Percentiles rank a stretch among this genome's conserved stretches.
phyloP scores from a whole-genome alignment of 768 basidiomycete species.

The Daedalea quercina region DNA sequence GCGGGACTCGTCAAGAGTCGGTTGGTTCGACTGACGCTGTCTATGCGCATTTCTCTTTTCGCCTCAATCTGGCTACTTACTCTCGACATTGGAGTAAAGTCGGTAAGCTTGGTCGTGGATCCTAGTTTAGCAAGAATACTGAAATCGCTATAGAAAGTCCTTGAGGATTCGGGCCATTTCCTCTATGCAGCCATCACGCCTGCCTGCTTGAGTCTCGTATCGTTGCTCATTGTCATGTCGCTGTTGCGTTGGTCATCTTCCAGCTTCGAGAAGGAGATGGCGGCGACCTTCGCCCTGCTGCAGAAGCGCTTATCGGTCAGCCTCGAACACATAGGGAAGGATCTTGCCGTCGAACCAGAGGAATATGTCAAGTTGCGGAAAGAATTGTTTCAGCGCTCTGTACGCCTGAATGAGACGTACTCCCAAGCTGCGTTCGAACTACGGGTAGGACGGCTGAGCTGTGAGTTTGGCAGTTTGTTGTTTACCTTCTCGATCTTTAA shows the following conservation, averaged over 20 bases:
- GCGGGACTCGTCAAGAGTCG: slow-evolving; percentile 38
- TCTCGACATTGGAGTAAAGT: slow-evolving; percentile 23
- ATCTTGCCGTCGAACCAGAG: slow-evolving; percentile 7
- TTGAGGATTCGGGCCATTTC: slow-evolving; percentile 25
- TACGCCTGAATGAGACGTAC: slow-evolving; percentile 34
- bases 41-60: slow-evolving; percentile 41
- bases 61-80: slow-evolving; percentile 42
- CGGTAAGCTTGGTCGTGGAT: slow-evolving; percentile 21
- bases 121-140: background rate
- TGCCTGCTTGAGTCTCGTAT: slow-evolving; percentile 30
- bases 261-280: slow-evolving; percentile 35
- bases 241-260: slow-evolving; percentile 36
- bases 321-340: slow-evolving; percentile 18
- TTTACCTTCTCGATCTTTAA: background rate
- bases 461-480: slow-evolving; percentile 22
- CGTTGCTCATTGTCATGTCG: slow-evolving; percentile 31
- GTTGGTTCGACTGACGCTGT: slow-evolving; percentile 35
- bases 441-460: slow-evolving; percentile 35
- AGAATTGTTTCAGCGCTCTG: slow-evolving; percentile 28
- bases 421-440: slow-evolving; percentile 41
- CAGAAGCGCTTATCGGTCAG: slow-evolving; percentile 27
- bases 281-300: slow-evolving; percentile 27
- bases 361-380: slow-evolving; percentile 16
- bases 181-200: slow-evolving; percentile 36
- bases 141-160: slow-evolving; percentile 17